These are phyloP conservation scores for Penicillium antarcticum DNA, from an alignment of 495 filamentous ascomycete genomes.

Conservation along the genomic window DNA sequence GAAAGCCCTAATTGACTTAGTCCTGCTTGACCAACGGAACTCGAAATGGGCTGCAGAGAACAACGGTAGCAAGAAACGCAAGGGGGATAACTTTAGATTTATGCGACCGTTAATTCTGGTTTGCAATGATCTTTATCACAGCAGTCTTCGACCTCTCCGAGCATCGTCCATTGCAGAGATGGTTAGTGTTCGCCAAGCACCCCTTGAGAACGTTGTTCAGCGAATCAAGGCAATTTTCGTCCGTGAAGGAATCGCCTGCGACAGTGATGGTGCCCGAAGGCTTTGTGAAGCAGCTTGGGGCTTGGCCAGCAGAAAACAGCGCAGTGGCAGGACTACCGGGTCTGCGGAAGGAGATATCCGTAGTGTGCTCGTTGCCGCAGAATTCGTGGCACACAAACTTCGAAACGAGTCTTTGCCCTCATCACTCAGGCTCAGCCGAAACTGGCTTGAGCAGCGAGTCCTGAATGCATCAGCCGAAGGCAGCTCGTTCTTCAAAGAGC, in stretches of 20 bases:
- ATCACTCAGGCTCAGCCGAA: conserved; percentile 58
- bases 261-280: conserved; percentile 81
- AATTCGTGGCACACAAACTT: conserved; percentile 88
- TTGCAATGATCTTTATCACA: conserved; percentile 97
- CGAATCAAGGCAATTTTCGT: conserved; percentile 80
- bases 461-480: conserved; percentile 66
- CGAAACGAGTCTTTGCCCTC: conserved; percentile 44
- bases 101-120: conserved; percentile 87
- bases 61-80: conserved; percentile 51
- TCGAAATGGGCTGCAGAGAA: conserved; percentile 39
- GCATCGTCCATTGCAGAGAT: conserved; percentile 80
- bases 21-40: conserved; percentile 82
- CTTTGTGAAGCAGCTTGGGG: conserved; percentile 93
- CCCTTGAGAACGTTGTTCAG: conserved; percentile 78
- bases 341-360: conserved; percentile 87
- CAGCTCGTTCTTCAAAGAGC: conserved; percentile 70
- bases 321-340: conserved; percentile 43
- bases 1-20: conserved; percentile 88
- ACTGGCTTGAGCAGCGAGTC: conserved; percentile 81
- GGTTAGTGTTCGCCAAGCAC: conserved; percentile 86
- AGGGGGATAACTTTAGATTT: conserved; percentile 78
- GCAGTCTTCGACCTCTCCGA: conserved; percentile 78
- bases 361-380: conserved; percentile 86
- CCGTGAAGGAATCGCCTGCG: conserved; percentile 79
- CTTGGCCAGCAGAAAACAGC: conserved; percentile 62